A percentile compares a stretch with the other conserved stretches of the same genome.
phyloP scores from a whole-genome alignment of 192 early-diverging fungal genomes.

The Chytriomyces sp. region DNA sequence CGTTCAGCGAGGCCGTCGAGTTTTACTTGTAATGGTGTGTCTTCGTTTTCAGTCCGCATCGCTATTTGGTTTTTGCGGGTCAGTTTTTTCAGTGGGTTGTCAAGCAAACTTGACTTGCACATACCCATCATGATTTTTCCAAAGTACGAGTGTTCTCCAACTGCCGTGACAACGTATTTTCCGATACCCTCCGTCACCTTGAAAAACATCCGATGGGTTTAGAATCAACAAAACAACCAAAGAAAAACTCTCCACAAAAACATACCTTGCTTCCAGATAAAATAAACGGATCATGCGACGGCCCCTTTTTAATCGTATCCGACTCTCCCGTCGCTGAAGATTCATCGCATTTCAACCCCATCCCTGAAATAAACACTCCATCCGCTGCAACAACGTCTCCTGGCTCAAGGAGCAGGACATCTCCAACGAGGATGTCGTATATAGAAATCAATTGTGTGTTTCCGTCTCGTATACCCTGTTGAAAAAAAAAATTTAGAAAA shows the following conservation, averaged over 20 bases:
- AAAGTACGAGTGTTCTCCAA: slow-evolving; percentile 86
- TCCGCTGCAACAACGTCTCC: slow-evolving; percentile 96
- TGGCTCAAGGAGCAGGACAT: slow-evolving; percentile 84
- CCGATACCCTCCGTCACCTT: slow-evolving; percentile 86
- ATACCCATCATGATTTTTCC: slow-evolving; percentile 86
- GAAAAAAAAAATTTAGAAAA: slow-evolving; percentile 45
- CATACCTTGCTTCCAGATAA: slow-evolving; percentile 83
- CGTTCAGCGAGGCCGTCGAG: slow-evolving; percentile 85
- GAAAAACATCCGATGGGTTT: not conserved
- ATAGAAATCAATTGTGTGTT: slow-evolving; percentile 75
- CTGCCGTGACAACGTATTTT: slow-evolving; percentile 78
- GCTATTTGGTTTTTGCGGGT: not conserved
- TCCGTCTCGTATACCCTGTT: slow-evolving; percentile 71
- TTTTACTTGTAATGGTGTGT: slow-evolving; percentile 93
- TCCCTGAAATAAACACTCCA: slow-evolving; percentile 80
- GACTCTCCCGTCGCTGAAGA: slow-evolving; percentile 92
- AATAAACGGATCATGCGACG: slow-evolving; percentile 78
- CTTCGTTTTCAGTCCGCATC: slow-evolving; percentile 79
- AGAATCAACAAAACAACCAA: not conserved
- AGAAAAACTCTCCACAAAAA: not conserved
- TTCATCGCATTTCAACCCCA: slow-evolving; percentile 88
- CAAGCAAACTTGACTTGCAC: not conserved
- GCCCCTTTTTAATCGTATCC: slow-evolving; percentile 79
- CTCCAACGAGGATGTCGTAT: slow-evolving; percentile 88
- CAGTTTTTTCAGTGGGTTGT: not conserved